Conservation (phyloP, 768 basidiomycete species). For the Rhodotorula babjevae region DNA sequence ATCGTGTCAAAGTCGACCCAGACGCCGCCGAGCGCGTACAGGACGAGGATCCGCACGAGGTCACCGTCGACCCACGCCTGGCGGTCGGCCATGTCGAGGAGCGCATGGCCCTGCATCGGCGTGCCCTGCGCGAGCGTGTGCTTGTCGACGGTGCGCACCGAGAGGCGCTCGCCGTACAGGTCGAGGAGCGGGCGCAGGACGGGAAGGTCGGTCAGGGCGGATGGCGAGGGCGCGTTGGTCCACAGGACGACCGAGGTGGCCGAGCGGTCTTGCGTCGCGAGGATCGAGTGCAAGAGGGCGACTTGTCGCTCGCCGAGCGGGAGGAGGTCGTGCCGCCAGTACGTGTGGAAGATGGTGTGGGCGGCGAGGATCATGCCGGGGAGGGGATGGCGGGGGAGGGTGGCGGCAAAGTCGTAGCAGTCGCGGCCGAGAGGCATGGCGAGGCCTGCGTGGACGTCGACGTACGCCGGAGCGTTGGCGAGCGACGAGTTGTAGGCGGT, state of each 20-base stretch:
- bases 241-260: conserved; percentile 71
- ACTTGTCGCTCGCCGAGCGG: conserved; percentile 77
- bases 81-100: conserved; percentile 62
- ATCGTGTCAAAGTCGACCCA: conserved; percentile 99
- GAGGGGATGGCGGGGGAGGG: conserved; percentile 54
- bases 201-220: conserved; percentile 46
- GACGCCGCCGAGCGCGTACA: conserved; percentile 86
- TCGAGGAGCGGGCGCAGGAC: conserved; percentile 22
- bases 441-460: conserved; percentile 74
- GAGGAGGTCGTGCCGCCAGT: conserved; percentile 86
- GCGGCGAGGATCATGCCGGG: conserved; percentile 37
- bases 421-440: conserved; percentile 73
- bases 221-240: conserved; percentile 72
- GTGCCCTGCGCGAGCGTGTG: conserved; percentile 66
- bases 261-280: conserved; percentile 75
- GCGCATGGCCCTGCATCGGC: conserved; percentile 61
- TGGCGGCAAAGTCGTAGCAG: conserved; percentile 88
- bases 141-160: conserved; percentile 66
- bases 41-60: conserved; percentile 73
- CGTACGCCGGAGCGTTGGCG: conserved; percentile 59
- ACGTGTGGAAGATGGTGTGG: conserved; percentile 73
- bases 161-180: conserved; percentile 47
- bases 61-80: conserved; percentile 96
- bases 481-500: conserved; percentile 60
- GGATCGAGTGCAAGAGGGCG: conserved; percentile 86